A percentile compares a stretch with the other conserved stretches of the same genome.
Evolutionary conservation across 2,329 filamentous ascomycete species (phyloP).

Genomic region (Aspergillus novofumigatus): DNA sequence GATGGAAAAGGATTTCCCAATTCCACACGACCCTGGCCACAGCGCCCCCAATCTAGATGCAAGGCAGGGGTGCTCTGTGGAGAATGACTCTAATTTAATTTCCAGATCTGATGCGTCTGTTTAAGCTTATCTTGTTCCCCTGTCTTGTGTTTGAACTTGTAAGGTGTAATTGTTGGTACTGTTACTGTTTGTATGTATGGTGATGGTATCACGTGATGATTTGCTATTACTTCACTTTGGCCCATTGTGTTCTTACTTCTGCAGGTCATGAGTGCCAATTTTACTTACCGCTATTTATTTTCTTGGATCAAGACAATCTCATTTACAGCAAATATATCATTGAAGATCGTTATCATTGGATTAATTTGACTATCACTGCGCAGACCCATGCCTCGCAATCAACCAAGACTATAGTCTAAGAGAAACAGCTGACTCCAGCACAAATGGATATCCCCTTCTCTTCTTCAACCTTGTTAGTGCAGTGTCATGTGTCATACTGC

Average conservation of each 20-base stretch:
- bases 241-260: not conserved
- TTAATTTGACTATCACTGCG: conserved; percentile 1
- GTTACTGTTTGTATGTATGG: not conserved
- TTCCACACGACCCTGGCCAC: not conserved
- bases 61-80: not conserved
- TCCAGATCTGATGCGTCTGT: not conserved
- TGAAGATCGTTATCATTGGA: not conserved
- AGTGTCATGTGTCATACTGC: not conserved
- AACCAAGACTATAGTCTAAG: conserved; percentile 1
- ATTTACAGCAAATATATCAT: not conserved
- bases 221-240: not conserved
- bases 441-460: conserved; percentile 14
- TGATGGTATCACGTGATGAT: not conserved
- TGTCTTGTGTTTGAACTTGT: not conserved
- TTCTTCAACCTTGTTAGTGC: conserved; percentile 2
- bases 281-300: not conserved
- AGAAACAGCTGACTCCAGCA: conserved; percentile 9
- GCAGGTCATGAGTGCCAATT: too few relatives aligned
- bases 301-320: not conserved
- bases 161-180: not conserved
- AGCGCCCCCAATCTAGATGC: not conserved
- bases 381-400: conserved; percentile 5
- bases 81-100: not conserved
- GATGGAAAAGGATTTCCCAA: not conserved
- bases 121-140: not conserved